Conservation (phyloP, 805 yeast species). For the Saturnispora besseyi region DNA sequence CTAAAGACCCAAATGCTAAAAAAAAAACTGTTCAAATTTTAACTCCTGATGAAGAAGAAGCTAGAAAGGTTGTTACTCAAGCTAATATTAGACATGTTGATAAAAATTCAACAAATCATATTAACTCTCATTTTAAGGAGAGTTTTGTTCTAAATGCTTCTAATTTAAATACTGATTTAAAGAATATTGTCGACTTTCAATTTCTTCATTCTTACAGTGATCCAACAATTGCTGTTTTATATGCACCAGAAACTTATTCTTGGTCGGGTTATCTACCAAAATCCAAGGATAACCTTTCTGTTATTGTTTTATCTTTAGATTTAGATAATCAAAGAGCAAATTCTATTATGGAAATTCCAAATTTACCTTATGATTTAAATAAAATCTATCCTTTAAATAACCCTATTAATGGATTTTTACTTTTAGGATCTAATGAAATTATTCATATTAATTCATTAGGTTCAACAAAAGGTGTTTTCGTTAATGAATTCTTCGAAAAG, state of each 20-base stretch:
- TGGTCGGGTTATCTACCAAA: conserved; percentile 73
- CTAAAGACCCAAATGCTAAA: conserved; percentile 1
- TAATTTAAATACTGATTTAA: conserved; percentile 46
- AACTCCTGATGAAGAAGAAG: conserved; percentile 6
- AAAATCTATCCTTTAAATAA: conserved; percentile 51
- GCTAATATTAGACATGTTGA: background rate
- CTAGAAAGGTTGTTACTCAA: background rate
- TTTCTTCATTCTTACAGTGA: conserved; percentile 69
- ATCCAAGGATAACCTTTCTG: conserved; percentile 52
- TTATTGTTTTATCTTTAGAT: conserved; percentile 62
- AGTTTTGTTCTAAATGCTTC: conserved; percentile 55
- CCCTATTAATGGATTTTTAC: conserved; percentile 61
- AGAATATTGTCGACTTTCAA: conserved; percentile 59
- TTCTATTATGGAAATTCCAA: conserved; percentile 52
- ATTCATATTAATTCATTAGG: conserved; percentile 78
- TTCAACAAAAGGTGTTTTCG: conserved; percentile 49
- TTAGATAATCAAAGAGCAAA: conserved; percentile 49
- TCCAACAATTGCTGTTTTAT: conserved; percentile 49
- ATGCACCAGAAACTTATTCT: conserved; percentile 32
- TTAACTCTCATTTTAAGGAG: conserved; percentile 28
- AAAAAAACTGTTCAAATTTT: conserved; percentile 2
- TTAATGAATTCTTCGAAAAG: conserved; percentile 43
- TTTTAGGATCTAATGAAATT: conserved; percentile 68
- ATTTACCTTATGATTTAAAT: conserved; percentile 68
- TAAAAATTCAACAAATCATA: conserved; percentile 5